Evolutionary conservation across 2,329 filamentous ascomycete genomes (phyloP).

Genomic region (Xylogone sp.): DNA sequence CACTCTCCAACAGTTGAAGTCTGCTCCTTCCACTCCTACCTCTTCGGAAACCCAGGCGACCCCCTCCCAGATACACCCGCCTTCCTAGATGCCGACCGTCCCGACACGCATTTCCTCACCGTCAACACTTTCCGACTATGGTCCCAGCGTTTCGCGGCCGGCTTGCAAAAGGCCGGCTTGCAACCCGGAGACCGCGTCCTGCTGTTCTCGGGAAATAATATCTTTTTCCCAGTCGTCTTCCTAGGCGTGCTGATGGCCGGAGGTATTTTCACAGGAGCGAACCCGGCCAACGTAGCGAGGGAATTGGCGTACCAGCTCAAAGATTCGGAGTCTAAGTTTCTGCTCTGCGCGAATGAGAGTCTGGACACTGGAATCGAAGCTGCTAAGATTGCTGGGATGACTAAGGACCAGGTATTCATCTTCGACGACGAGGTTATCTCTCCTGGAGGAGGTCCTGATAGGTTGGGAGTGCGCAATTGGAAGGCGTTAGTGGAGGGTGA

Average conservation of each 20-base stretch:
- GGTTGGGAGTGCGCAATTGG: conserved; percentile 56
- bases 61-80: conserved; percentile 39
- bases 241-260: conserved; percentile 75
- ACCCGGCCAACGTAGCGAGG: conserved; percentile 63
- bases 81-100: conserved; percentile 62
- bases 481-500: conserved; percentile 52
- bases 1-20: conserved; percentile 8
- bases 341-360: conserved; percentile 59
- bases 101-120: conserved; percentile 65
- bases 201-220: conserved; percentile 68
- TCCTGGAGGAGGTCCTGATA: conserved; percentile 33
- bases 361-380: conserved; percentile 65
- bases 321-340: conserved; percentile 64
- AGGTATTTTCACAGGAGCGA: conserved; percentile 73
- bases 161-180: conserved; percentile 61
- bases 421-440: conserved; percentile 58
- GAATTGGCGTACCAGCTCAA: conserved; percentile 74
- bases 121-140: conserved; percentile 62
- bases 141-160: conserved; percentile 68
- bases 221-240: conserved; percentile 69
- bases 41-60: conserved; percentile 46
- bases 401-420: conserved; percentile 54
- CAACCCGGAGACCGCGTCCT: conserved; percentile 66
- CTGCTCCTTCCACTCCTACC: conserved; percentile 51
- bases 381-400: conserved; percentile 53